Conservation (phyloP, 495 filamentous ascomycete genomes). For the Neurospora sp. region DNA sequence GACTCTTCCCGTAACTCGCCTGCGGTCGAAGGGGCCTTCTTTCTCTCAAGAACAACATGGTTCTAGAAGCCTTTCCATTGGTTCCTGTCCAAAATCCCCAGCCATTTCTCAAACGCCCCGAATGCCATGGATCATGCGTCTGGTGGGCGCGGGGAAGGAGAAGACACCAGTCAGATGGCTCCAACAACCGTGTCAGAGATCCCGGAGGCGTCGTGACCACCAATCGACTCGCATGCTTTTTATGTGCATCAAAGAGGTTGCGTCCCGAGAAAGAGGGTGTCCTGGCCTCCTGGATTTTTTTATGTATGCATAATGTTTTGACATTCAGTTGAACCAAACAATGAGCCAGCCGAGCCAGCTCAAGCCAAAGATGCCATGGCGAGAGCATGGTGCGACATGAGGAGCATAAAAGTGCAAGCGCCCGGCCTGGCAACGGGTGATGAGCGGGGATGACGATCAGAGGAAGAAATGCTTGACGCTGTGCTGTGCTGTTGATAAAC, state of each 20-base stretch:
- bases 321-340: not conserved
- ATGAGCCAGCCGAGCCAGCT: not conserved
- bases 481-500: not conserved
- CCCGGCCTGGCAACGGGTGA: not conserved
- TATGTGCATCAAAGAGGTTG: not conserved
- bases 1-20: not conserved
- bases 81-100: not conserved
- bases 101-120: not conserved
- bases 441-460: not conserved
- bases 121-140: not conserved
- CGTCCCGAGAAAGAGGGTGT: not conserved
- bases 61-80: not conserved
- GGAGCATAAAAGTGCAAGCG: not conserved
- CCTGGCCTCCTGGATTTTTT: not conserved
- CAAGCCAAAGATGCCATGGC: not conserved
- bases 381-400: not conserved
- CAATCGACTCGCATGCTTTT: not conserved
- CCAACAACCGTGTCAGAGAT: not conserved
- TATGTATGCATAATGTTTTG: not conserved
- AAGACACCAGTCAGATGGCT: not conserved
- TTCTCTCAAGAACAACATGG: not conserved
- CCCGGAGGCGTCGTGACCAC: not conserved
- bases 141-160: not conserved
- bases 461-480: not conserved
- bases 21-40: not conserved